These are phyloP conservation scores for Xylaria palmicola DNA, from an alignment of 495 filamentous ascomycete genomes.

Conservation along the genomic window DNA sequence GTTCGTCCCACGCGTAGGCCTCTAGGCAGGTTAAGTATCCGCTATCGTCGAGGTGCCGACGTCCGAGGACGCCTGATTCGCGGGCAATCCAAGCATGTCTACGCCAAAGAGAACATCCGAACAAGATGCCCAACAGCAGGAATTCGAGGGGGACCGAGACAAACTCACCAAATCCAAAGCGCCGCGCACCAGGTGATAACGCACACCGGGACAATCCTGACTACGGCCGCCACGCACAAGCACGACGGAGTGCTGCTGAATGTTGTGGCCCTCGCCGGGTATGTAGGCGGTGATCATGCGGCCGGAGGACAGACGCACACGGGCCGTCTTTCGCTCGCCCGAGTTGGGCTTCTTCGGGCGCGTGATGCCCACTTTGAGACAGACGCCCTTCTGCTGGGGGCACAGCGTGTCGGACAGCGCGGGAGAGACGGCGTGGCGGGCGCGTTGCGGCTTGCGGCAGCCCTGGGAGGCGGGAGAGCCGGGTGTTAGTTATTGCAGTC, in stretches of 20 bases:
- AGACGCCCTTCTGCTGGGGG: conserved; percentile 91
- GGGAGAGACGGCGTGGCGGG: conserved; percentile 81
- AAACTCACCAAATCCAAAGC: conserved; percentile 87
- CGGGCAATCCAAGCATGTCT: too few species aligned
- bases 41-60: too few species aligned
- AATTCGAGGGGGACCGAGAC: background rate
- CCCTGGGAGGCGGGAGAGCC: conserved; percentile 51
- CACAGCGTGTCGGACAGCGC: conserved; percentile 67
- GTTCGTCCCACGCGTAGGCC: too few species aligned
- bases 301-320: conserved; percentile 83
- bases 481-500: background rate
- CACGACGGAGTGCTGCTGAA: conserved; percentile 97
- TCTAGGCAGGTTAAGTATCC: too few species aligned
- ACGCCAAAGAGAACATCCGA: too few species aligned
- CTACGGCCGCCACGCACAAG: conserved; percentile 84
- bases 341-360: conserved; percentile 99
- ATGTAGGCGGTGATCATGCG: conserved; percentile 88
- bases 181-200: conserved; percentile 88
- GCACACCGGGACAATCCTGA: conserved; percentile 98
- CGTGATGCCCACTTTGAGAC: conserved; percentile 84
- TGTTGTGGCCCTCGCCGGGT: conserved; percentile 96
- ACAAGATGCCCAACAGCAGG: too few species aligned
- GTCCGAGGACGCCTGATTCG: too few species aligned
- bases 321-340: conserved; percentile 86
- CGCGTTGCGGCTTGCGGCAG: conserved; percentile 70